Evolutionary conservation across 2,329 filamentous ascomycete species (phyloP).

Genomic region (Teratosphaeria zuluensis): DNA sequence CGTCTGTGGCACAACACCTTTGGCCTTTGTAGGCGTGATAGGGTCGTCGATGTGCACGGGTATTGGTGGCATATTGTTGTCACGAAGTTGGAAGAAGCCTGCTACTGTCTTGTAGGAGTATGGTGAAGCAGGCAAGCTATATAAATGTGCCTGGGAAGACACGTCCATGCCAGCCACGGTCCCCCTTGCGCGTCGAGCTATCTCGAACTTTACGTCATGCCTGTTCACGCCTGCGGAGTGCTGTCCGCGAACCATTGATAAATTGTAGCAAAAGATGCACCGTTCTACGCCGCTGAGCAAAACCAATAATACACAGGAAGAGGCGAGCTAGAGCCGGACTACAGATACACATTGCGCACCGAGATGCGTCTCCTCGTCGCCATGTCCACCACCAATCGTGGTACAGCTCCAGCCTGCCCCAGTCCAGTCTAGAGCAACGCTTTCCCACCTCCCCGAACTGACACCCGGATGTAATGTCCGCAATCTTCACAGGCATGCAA

Average conservation of each 20-base stretch:
- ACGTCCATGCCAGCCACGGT: neutral
- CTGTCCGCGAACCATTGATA: neutral
- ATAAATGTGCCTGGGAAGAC: neutral
- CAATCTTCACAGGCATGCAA: conserved; percentile 25
- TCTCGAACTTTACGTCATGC: neutral
- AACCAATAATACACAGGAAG: conserved; percentile 24
- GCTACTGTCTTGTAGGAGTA: conserved; percentile 3
- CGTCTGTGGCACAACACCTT: conserved; percentile 30
- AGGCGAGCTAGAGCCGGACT: conserved; percentile 20
- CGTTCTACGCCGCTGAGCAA: conserved; percentile 21
- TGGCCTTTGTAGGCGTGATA: conserved; percentile 32
- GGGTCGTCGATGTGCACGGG: conserved; percentile 38
- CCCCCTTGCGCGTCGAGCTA: neutral
- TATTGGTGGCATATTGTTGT: conserved; percentile 35
- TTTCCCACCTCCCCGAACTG: neutral
- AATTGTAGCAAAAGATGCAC: neutral
- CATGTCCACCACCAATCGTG: conserved; percentile 2
- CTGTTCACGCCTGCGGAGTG: neutral
- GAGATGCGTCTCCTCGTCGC: conserved; percentile 2
- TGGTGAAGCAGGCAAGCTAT: neutral
- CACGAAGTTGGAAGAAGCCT: neutral
- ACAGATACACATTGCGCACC: conserved; percentile 20
- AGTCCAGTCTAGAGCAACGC: conserved; percentile 16
- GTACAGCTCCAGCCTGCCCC: conserved; percentile 3
- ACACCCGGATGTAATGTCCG: conserved; percentile 12